Evolutionary conservation across 2,329 filamentous ascomycete species (phyloP).

Genomic region (Bimuria novae-zelandiae): DNA sequence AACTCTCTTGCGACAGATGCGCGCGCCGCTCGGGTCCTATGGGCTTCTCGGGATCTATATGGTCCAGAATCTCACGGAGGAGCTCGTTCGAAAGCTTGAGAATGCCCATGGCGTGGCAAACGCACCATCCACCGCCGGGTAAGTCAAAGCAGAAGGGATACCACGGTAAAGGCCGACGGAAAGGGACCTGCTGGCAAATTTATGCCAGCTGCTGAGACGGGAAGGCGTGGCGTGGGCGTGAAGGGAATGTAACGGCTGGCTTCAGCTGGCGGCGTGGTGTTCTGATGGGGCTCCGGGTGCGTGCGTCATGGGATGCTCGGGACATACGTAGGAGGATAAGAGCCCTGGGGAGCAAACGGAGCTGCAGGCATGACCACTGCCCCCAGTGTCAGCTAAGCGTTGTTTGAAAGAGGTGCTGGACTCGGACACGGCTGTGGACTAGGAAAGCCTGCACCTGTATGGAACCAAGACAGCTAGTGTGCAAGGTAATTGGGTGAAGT

Average conservation of each 20-base stretch:
- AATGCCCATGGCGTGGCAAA: slow-evolving; percentile 39
- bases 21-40: slow-evolving; percentile 56
- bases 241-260: slow-evolving; percentile 24
- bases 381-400: slow-evolving; percentile 43
- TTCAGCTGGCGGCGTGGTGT: slow-evolving; percentile 34
- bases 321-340: slow-evolving; percentile 30
- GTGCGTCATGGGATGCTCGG: slow-evolving; percentile 19
- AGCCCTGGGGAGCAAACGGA: slow-evolving; percentile 28
- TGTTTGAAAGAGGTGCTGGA: slow-evolving; percentile 39
- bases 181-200: slow-evolving; percentile 24
- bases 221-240: slow-evolving; percentile 32
- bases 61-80: slow-evolving; percentile 56
- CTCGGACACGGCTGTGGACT: slow-evolving; percentile 31
- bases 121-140: slow-evolving; percentile 34
- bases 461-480: slow-evolving; percentile 15
- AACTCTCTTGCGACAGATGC: slow-evolving; percentile 58
- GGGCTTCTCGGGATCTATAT: slow-evolving; percentile 57
- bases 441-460: slow-evolving; percentile 30
- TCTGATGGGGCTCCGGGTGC: slow-evolving; percentile 26
- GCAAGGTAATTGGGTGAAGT: slow-evolving; percentile 2
- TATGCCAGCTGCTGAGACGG: slow-evolving; percentile 28
- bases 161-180: not conserved
- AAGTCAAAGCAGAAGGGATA: slow-evolving; percentile 6
- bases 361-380: slow-evolving; percentile 38
- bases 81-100: slow-evolving; percentile 56